phyloP scores from a whole-genome alignment of 352 stramenopile species.

The Peronospora farinosa region DNA sequence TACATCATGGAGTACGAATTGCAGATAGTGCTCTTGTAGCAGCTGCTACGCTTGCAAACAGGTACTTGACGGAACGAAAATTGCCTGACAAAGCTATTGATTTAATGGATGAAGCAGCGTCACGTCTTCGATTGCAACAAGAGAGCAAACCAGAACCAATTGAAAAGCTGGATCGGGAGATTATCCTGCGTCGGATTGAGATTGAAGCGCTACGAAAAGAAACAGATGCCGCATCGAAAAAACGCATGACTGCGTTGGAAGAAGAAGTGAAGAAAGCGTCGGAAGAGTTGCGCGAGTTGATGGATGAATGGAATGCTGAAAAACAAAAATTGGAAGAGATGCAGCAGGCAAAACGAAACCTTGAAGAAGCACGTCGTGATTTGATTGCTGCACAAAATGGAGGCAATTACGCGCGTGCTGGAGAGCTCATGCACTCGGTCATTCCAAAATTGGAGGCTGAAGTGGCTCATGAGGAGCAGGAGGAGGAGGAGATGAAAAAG shows the following conservation, averaged over 20 bases:
- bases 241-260: conserved; percentile 54
- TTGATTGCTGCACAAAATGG: conserved; percentile 64
- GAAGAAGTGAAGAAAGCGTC: conserved; percentile 57
- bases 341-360: conserved; percentile 64
- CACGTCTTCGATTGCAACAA: conserved; percentile 69
- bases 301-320: conserved; percentile 72
- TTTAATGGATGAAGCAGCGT: conserved; percentile 91
- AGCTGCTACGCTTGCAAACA: conserved; percentile 90
- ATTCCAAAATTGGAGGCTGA: conserved; percentile 68
- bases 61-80: conserved; percentile 89
- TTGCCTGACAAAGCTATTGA: conserved; percentile 97
- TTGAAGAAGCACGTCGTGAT: conserved; percentile 71
- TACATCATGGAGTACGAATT: conserved; percentile 95
- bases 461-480: conserved; percentile 55
- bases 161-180: conserved; percentile 73
- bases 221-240: conserved; percentile 63
- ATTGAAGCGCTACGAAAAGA: conserved; percentile 79
- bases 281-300: conserved; percentile 51
- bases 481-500: conserved; percentile 43
- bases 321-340: conserved; percentile 71
- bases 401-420: conserved; percentile 70
- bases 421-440: conserved; percentile 74
- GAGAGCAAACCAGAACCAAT: conserved; percentile 82
- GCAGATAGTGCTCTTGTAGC: conserved; percentile 91
- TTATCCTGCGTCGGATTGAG: conserved; percentile 75